Evolutionary conservation across 2,329 filamentous ascomycete genomes (phyloP).

Genomic region (Mycocentrospora acerina): DNA sequence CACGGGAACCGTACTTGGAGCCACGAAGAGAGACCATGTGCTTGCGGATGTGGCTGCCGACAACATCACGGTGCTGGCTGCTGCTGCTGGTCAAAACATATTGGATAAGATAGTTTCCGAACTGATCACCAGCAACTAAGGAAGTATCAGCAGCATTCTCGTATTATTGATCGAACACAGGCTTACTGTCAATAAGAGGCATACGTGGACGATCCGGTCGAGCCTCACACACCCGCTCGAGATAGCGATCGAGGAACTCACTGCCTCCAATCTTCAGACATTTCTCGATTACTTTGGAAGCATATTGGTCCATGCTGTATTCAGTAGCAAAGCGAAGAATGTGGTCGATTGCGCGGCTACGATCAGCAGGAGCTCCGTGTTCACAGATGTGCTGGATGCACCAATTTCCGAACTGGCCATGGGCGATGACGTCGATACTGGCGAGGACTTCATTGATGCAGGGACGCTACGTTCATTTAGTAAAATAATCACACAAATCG

Average conservation of each 20-base stretch:
- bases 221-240: conserved; percentile 91
- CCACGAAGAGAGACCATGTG: conserved; percentile 99
- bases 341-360: conserved; percentile 90
- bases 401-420: conserved; percentile 99
- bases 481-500: neutral
- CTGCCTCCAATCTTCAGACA: conserved; percentile 93
- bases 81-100: conserved; percentile 91
- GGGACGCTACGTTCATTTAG: conserved; percentile 65
- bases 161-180: neutral
- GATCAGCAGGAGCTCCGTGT: conserved; percentile 87
- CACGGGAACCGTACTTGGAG: conserved; percentile 96
- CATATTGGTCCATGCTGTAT: conserved; percentile 99
- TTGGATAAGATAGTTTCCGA: conserved; percentile 97
- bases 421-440: conserved; percentile 94
- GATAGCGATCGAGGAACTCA: conserved; percentile 89
- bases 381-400: conserved; percentile 99
- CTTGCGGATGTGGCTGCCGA: conserved; percentile 91
- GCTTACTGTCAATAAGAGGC: conserved; percentile 85
- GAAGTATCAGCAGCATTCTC: conserved; percentile 13
- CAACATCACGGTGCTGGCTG: conserved; percentile 86
- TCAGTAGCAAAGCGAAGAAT: conserved; percentile 91
- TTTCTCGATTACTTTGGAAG: conserved; percentile 98
- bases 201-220: conserved; percentile 90
- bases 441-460: conserved; percentile 95
- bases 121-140: conserved; percentile 90